A percentile compares a stretch with the other conserved stretches of the same genome.
phyloP scores from a whole-genome alignment of 2,329 filamentous ascomycete genomes.

The Stachybotrys echinatus region DNA sequence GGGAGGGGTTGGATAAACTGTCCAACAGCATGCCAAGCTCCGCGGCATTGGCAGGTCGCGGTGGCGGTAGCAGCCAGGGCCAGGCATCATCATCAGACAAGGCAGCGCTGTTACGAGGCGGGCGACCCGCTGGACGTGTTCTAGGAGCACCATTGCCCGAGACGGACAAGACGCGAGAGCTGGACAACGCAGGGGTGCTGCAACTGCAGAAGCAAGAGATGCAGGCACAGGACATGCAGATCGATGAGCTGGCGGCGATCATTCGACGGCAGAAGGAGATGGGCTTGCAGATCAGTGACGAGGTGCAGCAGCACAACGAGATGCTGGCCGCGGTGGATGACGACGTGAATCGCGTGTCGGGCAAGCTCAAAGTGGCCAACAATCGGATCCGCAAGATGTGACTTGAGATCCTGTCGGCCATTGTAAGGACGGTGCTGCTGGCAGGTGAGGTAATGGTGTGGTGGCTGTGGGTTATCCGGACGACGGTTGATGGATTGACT shows the following conservation, averaged over 20 bases:
- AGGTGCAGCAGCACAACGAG: conserved; percentile 66
- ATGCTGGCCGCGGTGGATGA: conserved; percentile 63
- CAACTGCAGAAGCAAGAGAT: conserved; percentile 72
- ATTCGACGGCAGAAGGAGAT: conserved; percentile 72
- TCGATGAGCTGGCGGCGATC: conserved; percentile 62
- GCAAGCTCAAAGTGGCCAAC: conserved; percentile 71
- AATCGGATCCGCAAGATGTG: conserved; percentile 63
- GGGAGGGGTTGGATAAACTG: conserved; percentile 69
- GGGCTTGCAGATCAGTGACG: conserved; percentile 69
- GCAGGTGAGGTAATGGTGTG: conserved; percentile 23
- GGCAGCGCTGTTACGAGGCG: conserved; percentile 37
- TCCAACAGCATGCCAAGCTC: conserved; percentile 48
- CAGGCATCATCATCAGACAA: conserved; percentile 44
- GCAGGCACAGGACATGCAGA: conserved; percentile 67
- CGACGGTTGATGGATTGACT: conserved; percentile 14
- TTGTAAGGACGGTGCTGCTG: conserved; percentile 20
- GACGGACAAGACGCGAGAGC: conserved; percentile 69
- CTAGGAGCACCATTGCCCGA: conserved; percentile 69
- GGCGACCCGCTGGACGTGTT: conserved; percentile 52
- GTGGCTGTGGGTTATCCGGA: conserved; percentile 20
- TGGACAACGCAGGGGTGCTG: conserved; percentile 70
- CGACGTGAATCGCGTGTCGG: conserved; percentile 59
- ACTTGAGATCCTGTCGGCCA: conserved; percentile 21
- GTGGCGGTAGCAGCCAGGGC: conserved; percentile 43
- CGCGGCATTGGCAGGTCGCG: conserved; percentile 11